Base-by-base conservation (phyloP, 2,329 filamentous ascomycete species). In the Onygenales sp. region DNA sequence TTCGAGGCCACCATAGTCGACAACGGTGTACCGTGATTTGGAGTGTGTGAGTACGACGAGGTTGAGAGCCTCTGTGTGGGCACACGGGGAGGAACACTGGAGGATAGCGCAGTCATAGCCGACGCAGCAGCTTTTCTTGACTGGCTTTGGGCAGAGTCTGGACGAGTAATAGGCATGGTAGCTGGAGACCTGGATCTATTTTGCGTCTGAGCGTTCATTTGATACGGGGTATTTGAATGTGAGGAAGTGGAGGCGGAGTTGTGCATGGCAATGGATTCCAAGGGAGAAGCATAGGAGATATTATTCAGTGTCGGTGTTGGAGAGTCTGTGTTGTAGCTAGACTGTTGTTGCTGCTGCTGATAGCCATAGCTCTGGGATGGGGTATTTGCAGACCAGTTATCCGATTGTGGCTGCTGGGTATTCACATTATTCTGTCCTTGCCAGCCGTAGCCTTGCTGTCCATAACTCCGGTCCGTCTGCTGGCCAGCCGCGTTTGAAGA, bases 61-160 rank as follows among this genome's bases (percentile, higher is more conserved):
- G 42, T 48, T 37, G 49, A 49, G 45, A 51, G 39, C 10, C 37
- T 40, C 39, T 51, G 49, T 5, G 49, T 33, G 32, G 39, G 7
- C 4, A 37, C 5, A 11, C 44, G 51, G 14, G 14, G 34, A 31
- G 55, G 51, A 11, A 54, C 42, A 13, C 48, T 47, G 4, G 57
- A 52, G 27, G 57, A 59, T 6, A 59, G 37, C 14, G 54, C 56
- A 14, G 57, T 57, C 56, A 59, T 55, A 11, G 57, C 52, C 31
- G 52, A 52, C 21, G 53, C 57, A 9, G 57, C 56, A 14, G 46
- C 54, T 32, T 46, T 55, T 48, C 57, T 54, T 5, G 17, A 17
- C 17, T 52, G 42, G 33, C 46, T 43, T 40, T 57, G 54, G 27
- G 56, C 48, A 42, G 54, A 57, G 31, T 49, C 40, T 49, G 52